A percentile compares a stretch with the other conserved stretches of the same genome.
Conservation (phyloP, 768 basidiomycete species). For the Dictyophora rubrovolvata region DNA sequence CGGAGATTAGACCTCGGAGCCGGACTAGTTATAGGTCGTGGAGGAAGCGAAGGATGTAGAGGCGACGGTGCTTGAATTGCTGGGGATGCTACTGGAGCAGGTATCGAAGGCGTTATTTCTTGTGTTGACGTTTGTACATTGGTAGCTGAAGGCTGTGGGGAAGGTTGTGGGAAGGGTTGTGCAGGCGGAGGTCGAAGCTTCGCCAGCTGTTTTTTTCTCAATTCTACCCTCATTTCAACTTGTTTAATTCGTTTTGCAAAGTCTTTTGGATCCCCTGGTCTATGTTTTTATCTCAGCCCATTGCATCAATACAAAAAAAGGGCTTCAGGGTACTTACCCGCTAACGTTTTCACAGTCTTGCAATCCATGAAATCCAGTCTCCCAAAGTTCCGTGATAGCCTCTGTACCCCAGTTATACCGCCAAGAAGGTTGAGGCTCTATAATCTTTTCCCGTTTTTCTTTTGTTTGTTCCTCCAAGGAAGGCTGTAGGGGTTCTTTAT, state of each 20-base stretch:
- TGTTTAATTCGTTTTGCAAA: slow-evolving; percentile 7
- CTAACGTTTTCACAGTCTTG: slow-evolving; percentile 54
- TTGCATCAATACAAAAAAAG: not conserved
- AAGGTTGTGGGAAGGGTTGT: not conserved
- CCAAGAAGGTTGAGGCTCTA: slow-evolving; percentile 52
- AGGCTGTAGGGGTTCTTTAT: slow-evolving; percentile 53
- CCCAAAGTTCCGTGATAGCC: slow-evolving; percentile 73
- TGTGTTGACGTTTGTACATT: slow-evolving; percentile 29
- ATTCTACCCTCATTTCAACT: slow-evolving; percentile 49
- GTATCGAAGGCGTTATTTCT: slow-evolving; percentile 18
- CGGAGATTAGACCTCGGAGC: slow-evolving; percentile 15
- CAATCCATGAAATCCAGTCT: slow-evolving; percentile 63
- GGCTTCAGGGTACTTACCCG: slow-evolving; percentile 34
- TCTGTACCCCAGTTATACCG: slow-evolving; percentile 55
- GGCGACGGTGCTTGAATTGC: slow-evolving; percentile 19
- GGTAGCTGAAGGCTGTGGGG: slow-evolving; percentile 10
- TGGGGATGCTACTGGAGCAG: slow-evolving; percentile 15
- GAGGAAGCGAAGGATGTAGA: slow-evolving; percentile 61
- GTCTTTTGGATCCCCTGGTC: slow-evolving; percentile 4
- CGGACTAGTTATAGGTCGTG: slow-evolving; percentile 47
- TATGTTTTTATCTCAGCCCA: not conserved
- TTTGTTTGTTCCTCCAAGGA: slow-evolving; percentile 51
- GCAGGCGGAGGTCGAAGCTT: slow-evolving; percentile 9
- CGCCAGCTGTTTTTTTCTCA: slow-evolving; percentile 32
- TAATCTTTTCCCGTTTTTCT: slow-evolving; percentile 40